Conservation (phyloP, 129 eudicot genomes). For the Kitagawia praeruptora region DNA sequence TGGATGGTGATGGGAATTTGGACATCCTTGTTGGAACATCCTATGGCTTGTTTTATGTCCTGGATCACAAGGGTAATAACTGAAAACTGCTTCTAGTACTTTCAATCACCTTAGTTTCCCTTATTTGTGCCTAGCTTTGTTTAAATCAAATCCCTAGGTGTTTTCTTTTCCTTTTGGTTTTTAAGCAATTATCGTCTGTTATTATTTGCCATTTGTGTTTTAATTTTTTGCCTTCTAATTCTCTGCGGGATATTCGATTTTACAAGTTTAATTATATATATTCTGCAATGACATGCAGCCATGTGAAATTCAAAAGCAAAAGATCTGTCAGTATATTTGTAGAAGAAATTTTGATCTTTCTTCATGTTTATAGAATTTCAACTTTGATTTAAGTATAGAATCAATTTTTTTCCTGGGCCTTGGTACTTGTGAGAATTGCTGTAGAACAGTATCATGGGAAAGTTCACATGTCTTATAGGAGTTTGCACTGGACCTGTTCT, state of each 20-base stretch:
- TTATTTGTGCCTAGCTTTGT: background rate
- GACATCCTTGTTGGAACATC: conserved; percentile 98
- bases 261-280: background rate
- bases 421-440: background rate
- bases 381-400: background rate
- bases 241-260: background rate
- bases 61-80: conserved; percentile 82
- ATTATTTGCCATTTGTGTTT: background rate
- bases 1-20: conserved; percentile 91
- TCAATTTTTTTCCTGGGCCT: background rate
- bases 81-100: background rate
- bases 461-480: background rate
- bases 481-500: background rate
- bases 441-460: background rate
- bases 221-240: background rate
- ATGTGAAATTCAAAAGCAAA: background rate
- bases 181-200: background rate
- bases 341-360: background rate
- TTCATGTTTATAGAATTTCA: background rate
- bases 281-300: background rate
- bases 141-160: background rate
- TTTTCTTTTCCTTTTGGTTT: background rate
- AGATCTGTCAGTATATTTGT: background rate
- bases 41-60: conserved; percentile 79
- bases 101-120: background rate